Evolutionary conservation across 2,329 filamentous ascomycete species (phyloP).

Genomic region (Apiospora marii): DNA sequence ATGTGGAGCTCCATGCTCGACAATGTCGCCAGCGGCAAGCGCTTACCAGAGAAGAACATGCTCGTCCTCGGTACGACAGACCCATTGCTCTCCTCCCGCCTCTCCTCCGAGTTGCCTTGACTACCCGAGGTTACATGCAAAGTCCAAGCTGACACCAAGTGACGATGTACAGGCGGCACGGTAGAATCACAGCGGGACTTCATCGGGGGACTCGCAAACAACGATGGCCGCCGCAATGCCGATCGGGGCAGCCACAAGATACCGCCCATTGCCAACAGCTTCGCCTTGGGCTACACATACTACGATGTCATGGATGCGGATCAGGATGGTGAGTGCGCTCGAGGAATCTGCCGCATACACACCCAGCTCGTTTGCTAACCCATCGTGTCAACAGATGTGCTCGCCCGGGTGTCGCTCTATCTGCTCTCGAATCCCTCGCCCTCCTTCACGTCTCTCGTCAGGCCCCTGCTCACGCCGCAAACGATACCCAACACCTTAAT

Average conservation of each 20-base stretch:
- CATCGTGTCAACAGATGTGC: slow-evolving; percentile 68
- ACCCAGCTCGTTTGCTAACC: slow-evolving; percentile 34
- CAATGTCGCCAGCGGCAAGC: slow-evolving; percentile 87
- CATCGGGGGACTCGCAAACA: slow-evolving; percentile 68
- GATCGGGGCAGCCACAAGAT: slow-evolving; percentile 66
- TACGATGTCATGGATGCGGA: slow-evolving; percentile 93
- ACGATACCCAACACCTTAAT: slow-evolving; percentile 87
- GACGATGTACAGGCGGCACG: slow-evolving; percentile 69
- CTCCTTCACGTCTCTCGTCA: slow-evolving; percentile 82
- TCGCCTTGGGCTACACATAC: slow-evolving; percentile 93
- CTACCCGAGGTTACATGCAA: slow-evolving; percentile 32
- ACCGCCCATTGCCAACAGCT: slow-evolving; percentile 87
- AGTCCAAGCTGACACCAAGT: not conserved
- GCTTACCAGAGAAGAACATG: slow-evolving; percentile 89
- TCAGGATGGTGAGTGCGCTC: slow-evolving; percentile 78
- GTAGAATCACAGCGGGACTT: slow-evolving; percentile 87
- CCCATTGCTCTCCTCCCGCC: not conserved
- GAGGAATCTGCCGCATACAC: slow-evolving; percentile 40
- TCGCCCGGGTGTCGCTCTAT: slow-evolving; percentile 89
- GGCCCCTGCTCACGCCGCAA: slow-evolving; percentile 83
- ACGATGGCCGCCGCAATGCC: slow-evolving; percentile 60
- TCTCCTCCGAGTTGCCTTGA: slow-evolving; percentile 11
- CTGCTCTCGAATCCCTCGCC: slow-evolving; percentile 85
- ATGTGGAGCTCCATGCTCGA: slow-evolving; percentile 96
- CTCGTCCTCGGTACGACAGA: slow-evolving; percentile 75